These are phyloP conservation scores for Boletus reticuloceps DNA, from an alignment of 768 basidiomycete genomes.

Conservation along the genomic window DNA sequence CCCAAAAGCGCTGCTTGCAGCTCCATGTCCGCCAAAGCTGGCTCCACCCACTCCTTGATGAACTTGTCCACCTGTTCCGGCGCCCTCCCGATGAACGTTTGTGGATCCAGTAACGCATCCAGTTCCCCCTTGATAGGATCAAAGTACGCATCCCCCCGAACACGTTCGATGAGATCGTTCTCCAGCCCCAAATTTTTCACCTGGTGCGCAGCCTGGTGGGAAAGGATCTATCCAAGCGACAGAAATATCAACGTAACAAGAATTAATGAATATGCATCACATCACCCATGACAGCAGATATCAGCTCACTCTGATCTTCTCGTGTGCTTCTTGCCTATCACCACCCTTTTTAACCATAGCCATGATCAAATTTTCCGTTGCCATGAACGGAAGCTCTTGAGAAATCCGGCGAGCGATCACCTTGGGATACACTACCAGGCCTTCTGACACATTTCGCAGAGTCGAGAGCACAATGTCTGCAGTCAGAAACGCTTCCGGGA, in stretches of 20 bases:
- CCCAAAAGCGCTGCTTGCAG: conserved; percentile 49
- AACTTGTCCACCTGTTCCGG: conserved; percentile 94
- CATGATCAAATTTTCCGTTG: conserved; percentile 99
- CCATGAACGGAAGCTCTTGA: conserved; percentile 99
- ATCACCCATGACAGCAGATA: conserved; percentile 11
- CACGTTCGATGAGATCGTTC: conserved; percentile 92
- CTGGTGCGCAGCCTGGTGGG: conserved; percentile 90
- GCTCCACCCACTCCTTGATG: conserved; percentile 80
- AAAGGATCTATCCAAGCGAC: conserved; percentile 63
- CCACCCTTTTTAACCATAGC: conserved; percentile 93
- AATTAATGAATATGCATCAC: conserved; percentile 10
- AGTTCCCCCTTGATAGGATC: conserved; percentile 80
- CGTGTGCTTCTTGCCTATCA: conserved; percentile 95
- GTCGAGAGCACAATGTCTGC: conserved; percentile 96
- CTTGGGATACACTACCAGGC: conserved; percentile 97
- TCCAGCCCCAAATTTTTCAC: conserved; percentile 93
- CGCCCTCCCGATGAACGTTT: conserved; percentile 89
- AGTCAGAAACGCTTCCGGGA: conserved; percentile 96
- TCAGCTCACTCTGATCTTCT: conserved; percentile 79
- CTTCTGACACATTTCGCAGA: conserved; percentile 94
- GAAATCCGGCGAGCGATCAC: conserved; percentile 91
- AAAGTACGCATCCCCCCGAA: conserved; percentile 83
- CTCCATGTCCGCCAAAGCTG: conserved; percentile 67
- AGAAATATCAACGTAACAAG: background rate
- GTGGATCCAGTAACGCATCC: conserved; percentile 77